These are phyloP conservation scores for Leishmania guyanensis DNA, from an alignment of 208 protist genomes.

Conservation along the genomic window DNA sequence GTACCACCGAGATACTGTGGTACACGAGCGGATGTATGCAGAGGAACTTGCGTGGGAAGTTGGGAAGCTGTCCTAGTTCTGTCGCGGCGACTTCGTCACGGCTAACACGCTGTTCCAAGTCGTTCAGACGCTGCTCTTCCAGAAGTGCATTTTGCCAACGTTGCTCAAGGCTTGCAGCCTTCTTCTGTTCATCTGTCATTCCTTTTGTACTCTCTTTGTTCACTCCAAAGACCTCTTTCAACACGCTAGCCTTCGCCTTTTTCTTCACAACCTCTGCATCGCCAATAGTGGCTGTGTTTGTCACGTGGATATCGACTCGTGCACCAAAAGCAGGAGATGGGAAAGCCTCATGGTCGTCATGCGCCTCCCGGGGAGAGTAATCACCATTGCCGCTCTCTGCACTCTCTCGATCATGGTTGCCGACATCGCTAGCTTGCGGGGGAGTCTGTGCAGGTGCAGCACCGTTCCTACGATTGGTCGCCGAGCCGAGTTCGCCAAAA, in stretches of 20 bases:
- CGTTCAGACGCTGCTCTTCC: conserved; percentile 68
- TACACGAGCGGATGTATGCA: conserved; percentile 74
- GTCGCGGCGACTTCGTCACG: conserved; percentile 26
- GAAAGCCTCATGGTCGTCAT: not conserved
- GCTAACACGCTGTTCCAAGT: conserved; percentile 39
- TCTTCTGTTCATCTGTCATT: conserved; percentile 49
- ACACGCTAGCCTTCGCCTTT: conserved; percentile 25
- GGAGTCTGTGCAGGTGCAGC: not conserved
- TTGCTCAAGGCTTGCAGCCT: conserved; percentile 42
- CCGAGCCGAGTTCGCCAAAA: conserved; percentile 38
- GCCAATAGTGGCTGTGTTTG: not conserved
- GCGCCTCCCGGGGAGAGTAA: conserved; percentile 36
- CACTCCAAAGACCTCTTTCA: conserved; percentile 46
- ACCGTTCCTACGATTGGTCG: not conserved
- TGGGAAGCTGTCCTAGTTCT: conserved; percentile 34
- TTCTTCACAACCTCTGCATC: conserved; percentile 3
- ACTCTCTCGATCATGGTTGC: conserved; percentile 9
- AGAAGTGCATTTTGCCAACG: conserved; percentile 70
- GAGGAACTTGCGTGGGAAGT: conserved; percentile 77
- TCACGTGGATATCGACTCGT: conserved; percentile 2
- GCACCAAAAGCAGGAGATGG: conserved; percentile 33
- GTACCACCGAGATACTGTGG: conserved; percentile 55
- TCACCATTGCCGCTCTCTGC: not conserved
- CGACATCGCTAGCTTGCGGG: not conserved
- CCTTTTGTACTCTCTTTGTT: conserved; percentile 54